Percentiles rank a stretch among this genome's conserved stretches.
These are phyloP conservation scores for Tinospora cordifolia DNA, from an alignment of 164 flowering plant genomes.

Conservation along the genomic window DNA sequence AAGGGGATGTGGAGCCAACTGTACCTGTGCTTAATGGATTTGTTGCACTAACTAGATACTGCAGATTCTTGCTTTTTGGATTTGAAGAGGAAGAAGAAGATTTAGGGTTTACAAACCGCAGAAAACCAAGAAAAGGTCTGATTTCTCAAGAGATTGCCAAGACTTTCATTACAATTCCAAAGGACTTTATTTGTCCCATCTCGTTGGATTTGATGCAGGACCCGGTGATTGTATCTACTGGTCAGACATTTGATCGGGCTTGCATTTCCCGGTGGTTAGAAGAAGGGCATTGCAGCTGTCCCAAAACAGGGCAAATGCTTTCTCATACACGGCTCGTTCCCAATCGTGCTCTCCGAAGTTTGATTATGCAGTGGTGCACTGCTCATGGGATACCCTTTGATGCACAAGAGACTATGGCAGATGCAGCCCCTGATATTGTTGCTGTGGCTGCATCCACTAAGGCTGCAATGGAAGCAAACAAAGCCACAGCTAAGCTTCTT, in stretches of 20 bases:
- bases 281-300: slow-evolving; percentile 81
- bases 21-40: slow-evolving; percentile 65
- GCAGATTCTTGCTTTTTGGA: slow-evolving; percentile 72
- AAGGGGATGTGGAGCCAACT: slow-evolving; percentile 65
- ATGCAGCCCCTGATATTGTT: slow-evolving; percentile 34
- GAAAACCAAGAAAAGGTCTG: slow-evolving; percentile 41
- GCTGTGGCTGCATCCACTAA: slow-evolving; percentile 35
- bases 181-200: slow-evolving; percentile 84
- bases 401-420: slow-evolving; percentile 40
- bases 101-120: slow-evolving; percentile 20
- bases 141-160: slow-evolving; percentile 55
- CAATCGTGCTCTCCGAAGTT: slow-evolving; percentile 63
- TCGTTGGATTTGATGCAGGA: slow-evolving; percentile 86
- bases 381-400: slow-evolving; percentile 58
- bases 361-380: slow-evolving; percentile 78
- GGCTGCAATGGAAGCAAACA: slow-evolving; percentile 75
- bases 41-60: slow-evolving; percentile 62
- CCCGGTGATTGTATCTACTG: slow-evolving; percentile 76
- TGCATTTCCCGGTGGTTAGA: slow-evolving; percentile 78
- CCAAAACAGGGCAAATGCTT: slow-evolving; percentile 85
- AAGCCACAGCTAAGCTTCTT: slow-evolving; percentile 65
- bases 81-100: slow-evolving; percentile 54
- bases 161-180: slow-evolving; percentile 51
- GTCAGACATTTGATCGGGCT: slow-evolving; percentile 88
- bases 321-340: slow-evolving; percentile 57